Evolutionary conservation across 228 moss, liverwort and hornwort species (phyloP).

Genomic region (Sphagnum fallax): DNA sequence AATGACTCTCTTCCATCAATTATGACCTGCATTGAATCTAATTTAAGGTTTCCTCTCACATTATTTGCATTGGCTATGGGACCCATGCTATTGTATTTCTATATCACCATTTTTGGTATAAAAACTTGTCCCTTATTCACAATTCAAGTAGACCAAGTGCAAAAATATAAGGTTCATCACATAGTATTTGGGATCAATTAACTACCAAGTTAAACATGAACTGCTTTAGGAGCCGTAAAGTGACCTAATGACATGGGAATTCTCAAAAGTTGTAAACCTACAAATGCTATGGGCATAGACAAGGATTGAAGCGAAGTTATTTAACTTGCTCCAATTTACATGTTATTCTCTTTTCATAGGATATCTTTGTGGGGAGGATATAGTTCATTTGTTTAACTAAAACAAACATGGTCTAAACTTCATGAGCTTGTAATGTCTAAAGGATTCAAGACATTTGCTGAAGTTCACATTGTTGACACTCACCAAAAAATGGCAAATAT

Average conservation of each 20-base stretch:
- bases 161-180: no score
- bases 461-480: no score
- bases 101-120: conserved; percentile 58
- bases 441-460: no score
- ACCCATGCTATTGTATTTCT: conserved; percentile 66
- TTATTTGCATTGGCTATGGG: conserved; percentile 59
- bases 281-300: conserved; percentile 54
- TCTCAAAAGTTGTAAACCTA: conserved; percentile 55
- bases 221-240: no score
- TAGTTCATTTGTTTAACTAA: no score
- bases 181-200: no score
- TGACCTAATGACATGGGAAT: background rate
- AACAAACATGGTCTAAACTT: no score
- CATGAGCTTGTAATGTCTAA: no score
- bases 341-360: conserved; percentile 17
- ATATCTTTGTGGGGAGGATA: no score
- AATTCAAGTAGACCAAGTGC: no score
- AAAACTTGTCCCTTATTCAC: conserved; percentile 46
- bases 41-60: conserved; percentile 64
- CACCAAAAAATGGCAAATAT: background rate
- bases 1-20: conserved; percentile 65
- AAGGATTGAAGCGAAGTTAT: conserved; percentile 46
- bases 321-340: conserved; percentile 54
- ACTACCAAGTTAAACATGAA: no score
- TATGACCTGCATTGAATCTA: conserved; percentile 66